These are phyloP conservation scores for Mayamaea pseudoterrestris DNA, from an alignment of 108 stramenopile genomes.

Conservation along the genomic window DNA sequence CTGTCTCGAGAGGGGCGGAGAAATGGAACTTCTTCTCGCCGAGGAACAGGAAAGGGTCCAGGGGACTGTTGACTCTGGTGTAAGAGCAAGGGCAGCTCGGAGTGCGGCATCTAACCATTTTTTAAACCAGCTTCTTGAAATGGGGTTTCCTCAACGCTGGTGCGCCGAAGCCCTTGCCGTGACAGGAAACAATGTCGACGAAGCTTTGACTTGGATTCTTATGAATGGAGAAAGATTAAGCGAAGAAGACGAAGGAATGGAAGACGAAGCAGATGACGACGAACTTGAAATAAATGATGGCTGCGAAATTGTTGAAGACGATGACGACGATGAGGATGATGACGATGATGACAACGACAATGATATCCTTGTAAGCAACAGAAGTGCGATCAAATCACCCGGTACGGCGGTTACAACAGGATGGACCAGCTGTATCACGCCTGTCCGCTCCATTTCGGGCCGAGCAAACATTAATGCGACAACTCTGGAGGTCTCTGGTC, in stretches of 20 bases:
- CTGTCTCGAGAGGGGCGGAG: constrained; percentile 87
- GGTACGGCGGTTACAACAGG: constrained; percentile 6
- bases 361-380: constrained; percentile 6
- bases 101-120: constrained; percentile 29
- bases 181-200: constrained; percentile 87
- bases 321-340: constrained; percentile 6
- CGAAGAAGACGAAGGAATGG: constrained; percentile 1
- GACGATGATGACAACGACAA: constrained; percentile 17
- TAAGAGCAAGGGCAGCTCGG: constrained; percentile 24
- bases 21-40: constrained; percentile 86
- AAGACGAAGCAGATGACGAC: constrained; percentile 2
- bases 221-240: constrained; percentile 75
- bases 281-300: constrained; percentile 5
- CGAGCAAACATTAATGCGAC: constrained; percentile 46
- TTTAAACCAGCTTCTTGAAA: constrained; percentile 85
- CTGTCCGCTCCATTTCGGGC: constrained; percentile 63
- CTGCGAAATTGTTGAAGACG: constrained; percentile 10
- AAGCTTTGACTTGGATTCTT: constrained; percentile 94
- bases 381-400: not conserved
- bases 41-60: constrained; percentile 47
- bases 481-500: constrained; percentile 59
- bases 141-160: constrained; percentile 94
- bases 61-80: constrained; percentile 14
- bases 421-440: constrained; percentile 54
- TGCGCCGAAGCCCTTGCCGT: constrained; percentile 84